Conservation (phyloP, 352 stramenopile genomes). For the Phytophthora fragariae region DNA sequence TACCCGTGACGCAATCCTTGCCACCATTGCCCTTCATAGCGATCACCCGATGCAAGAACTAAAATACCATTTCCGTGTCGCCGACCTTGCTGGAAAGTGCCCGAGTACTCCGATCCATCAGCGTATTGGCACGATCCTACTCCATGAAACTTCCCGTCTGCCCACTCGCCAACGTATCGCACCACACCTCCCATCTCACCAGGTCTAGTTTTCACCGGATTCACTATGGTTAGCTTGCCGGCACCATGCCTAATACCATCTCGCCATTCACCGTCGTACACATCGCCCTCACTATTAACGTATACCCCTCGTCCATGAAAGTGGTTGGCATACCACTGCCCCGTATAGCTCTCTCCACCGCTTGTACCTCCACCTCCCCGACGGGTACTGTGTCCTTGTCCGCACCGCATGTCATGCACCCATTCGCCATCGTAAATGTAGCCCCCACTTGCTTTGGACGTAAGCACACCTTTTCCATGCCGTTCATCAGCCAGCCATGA, state of each 20-base stretch:
- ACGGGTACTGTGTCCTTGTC: slow-evolving; percentile 74
- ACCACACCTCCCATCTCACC: slow-evolving; percentile 49
- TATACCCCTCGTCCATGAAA: slow-evolving; percentile 77
- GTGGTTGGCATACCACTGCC: slow-evolving; percentile 67
- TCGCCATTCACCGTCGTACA: slow-evolving; percentile 79
- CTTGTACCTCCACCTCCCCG: slow-evolving; percentile 49
- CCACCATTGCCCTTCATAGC: slow-evolving; percentile 83
- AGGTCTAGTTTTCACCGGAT: slow-evolving; percentile 4
- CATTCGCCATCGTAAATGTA: slow-evolving; percentile 88
- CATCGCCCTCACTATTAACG: slow-evolving; percentile 61
- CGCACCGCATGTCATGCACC: slow-evolving; percentile 71
- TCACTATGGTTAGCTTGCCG: slow-evolving; percentile 60
- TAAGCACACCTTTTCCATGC: slow-evolving; percentile 79
- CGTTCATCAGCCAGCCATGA: slow-evolving; percentile 71
- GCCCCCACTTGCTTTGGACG: slow-evolving; percentile 51
- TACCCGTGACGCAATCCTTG: slow-evolving; percentile 75
- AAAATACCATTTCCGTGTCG: slow-evolving; percentile 79
- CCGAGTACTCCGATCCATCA: slow-evolving; percentile 92
- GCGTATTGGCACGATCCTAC: slow-evolving; percentile 84
- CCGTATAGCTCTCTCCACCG: slow-evolving; percentile 71
- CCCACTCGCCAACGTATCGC: slow-evolving; percentile 78
- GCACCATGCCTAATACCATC: slow-evolving; percentile 62
- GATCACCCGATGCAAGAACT: slow-evolving; percentile 48
- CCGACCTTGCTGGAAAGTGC: slow-evolving; percentile 74
- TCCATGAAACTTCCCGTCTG: slow-evolving; percentile 67